Evolutionary conservation across 169 alveolate genomes (phyloP).

Genomic region (Perkinsus chesapeaki): DNA sequence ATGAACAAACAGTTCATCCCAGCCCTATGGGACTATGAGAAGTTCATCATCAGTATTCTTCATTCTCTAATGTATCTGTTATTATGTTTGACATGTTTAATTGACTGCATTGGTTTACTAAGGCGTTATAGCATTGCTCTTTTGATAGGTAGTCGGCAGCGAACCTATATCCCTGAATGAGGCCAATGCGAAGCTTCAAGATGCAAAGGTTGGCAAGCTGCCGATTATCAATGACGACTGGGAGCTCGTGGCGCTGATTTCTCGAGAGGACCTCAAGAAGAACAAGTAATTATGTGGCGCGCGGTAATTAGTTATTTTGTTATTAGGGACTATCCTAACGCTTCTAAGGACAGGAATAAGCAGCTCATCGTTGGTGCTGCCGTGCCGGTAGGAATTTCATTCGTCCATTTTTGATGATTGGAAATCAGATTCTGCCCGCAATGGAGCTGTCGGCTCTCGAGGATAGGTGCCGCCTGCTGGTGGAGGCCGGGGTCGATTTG

Average conservation of each 20-base stretch:
- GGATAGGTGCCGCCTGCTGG: conserved; percentile 5
- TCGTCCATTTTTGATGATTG: background rate
- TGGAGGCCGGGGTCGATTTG: conserved; percentile 58
- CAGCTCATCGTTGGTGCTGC: conserved; percentile 68
- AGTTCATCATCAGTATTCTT: too few species aligned
- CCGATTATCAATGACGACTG: conserved; percentile 72
- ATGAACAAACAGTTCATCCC: too few species aligned
- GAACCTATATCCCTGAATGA: conserved; percentile 66
- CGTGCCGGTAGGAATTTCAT: background rate
- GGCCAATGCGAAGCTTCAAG: conserved; percentile 62
- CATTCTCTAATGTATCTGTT: too few species aligned
- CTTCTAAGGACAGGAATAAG: conserved; percentile 50
- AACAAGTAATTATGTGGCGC: conserved; percentile 16
- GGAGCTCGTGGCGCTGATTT: conserved; percentile 70
- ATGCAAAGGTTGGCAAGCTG: conserved; percentile 60
- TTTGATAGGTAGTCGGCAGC: conserved; percentile 61
- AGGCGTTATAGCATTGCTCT: too few species aligned
- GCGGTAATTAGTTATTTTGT: background rate
- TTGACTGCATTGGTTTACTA: too few species aligned
- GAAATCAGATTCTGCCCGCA: background rate
- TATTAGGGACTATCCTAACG: conserved; percentile 50
- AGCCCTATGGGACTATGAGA: too few species aligned
- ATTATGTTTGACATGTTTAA: too few species aligned
- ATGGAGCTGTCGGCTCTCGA: background rate
- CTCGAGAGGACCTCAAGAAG: conserved; percentile 74